phyloP scores from a whole-genome alignment of 2,329 filamentous ascomycete genomes.

The Phoma herbarum region DNA sequence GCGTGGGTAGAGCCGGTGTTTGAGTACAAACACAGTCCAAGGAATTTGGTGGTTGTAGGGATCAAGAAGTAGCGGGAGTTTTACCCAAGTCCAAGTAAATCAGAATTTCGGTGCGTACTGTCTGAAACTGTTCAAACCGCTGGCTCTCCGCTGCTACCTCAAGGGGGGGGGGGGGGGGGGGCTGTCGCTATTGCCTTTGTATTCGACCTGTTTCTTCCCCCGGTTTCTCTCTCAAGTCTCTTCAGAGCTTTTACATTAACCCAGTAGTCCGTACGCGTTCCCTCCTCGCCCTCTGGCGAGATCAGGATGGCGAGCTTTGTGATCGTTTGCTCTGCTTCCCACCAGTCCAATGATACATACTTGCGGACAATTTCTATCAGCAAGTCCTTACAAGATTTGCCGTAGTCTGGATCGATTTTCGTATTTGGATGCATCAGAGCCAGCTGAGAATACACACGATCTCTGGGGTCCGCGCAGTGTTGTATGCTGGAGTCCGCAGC shows the following conservation, averaged over 20 bases:
- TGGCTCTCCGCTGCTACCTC: too few species aligned
- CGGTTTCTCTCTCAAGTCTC: too few species aligned
- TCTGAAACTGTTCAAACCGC: too few species aligned
- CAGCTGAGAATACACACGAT: not conserved
- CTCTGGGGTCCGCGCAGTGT: not conserved
- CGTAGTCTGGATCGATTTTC: not conserved
- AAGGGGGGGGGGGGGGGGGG: too few species aligned
- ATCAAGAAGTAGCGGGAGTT: slow-evolving; percentile 77
- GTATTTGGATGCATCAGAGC: not conserved
- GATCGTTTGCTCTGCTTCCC: too few species aligned
- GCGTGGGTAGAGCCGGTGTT: slow-evolving; percentile 96
- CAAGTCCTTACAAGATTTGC: not conserved
- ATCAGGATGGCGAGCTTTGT: not conserved
- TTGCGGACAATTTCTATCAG: not conserved
- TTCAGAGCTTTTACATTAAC: too few species aligned
- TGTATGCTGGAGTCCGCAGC: too few species aligned
- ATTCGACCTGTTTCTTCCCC: too few species aligned
- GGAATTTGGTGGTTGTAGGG: slow-evolving; percentile 93
- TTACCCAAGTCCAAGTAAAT: too few species aligned
- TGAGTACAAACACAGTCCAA: slow-evolving; percentile 83
- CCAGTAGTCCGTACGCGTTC: too few species aligned
- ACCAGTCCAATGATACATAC: not conserved
- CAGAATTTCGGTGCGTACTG: too few species aligned
- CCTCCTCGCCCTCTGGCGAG: not conserved
- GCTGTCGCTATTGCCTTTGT: too few species aligned